Base-by-base conservation (phyloP, 108 stramenopile genomes). In the Nitzschia sp. region DNA sequence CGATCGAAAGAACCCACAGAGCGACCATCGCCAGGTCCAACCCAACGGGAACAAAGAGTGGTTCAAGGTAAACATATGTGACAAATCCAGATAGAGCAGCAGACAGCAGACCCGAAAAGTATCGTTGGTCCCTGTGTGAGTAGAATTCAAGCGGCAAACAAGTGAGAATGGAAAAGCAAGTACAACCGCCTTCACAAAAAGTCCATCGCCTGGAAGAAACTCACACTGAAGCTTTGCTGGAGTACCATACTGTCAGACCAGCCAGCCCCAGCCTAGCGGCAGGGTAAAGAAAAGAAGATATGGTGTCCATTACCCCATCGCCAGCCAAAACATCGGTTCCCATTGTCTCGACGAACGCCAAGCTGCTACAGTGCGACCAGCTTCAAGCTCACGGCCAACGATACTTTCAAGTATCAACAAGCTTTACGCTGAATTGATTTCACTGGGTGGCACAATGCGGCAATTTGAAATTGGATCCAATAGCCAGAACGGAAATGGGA, bases 21-120 rank as follows among this genome's bases (percentile, higher is more conserved):
- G 86, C 84, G 0, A 88, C 88, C 11, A 75, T 73, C 0, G 86
- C 79, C 13, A 86, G 57, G 31, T 88, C 83, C 66, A 84, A 65
- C 25, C 73, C 71, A 22, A 82, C 79, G 3, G 74, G 72, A 28
- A 60, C 53, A 65, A 88, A 81, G 32, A 83, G 61, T 6, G 84
- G 81, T 58, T 85, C 77, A 23, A 88, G 64, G 63, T 71, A 85
- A 4, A 77, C 69, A 58, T 57, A 81, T 16, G 78, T 66, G 2
- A 82, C 29, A 63, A 80, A 82, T 16, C 53, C 72, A 13, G 73
- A 52, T 8, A 75, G 36, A 28, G 78, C 28, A 17, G 76, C 87
- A 35, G 74, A 69, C 41, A 78, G 45, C 15, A 80, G 19, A 17
- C 87, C 87, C 0, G 81, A 83, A 56, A 80, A 82, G 57, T 80